phyloP scores from a whole-genome alignment of 2,329 filamentous ascomycete genomes.

The Calonectria fujianensis region DNA sequence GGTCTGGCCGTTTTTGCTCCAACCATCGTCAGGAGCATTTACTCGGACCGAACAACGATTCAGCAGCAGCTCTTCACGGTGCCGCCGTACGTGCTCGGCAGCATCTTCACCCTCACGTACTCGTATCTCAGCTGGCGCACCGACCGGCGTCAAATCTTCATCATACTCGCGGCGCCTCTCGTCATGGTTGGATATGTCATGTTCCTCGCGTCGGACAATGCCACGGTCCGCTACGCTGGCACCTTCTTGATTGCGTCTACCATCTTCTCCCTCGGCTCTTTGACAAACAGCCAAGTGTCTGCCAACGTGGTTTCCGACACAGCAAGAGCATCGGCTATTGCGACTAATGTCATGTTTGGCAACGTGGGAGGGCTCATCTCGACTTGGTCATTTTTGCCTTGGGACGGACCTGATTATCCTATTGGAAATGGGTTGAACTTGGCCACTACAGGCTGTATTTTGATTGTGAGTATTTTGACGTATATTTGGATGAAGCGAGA shows the following conservation, averaged over 20 bases:
- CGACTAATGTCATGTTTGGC: slow-evolving; percentile 51
- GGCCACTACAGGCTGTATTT: neutral
- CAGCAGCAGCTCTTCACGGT: slow-evolving; percentile 78
- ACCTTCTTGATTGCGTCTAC: slow-evolving; percentile 69
- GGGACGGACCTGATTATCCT: slow-evolving; percentile 77
- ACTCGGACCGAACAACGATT: slow-evolving; percentile 71
- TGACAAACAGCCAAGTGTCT: slow-evolving; percentile 41
- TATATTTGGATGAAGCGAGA: slow-evolving; percentile 7
- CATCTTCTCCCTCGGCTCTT: slow-evolving; percentile 66
- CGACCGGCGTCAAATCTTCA: slow-evolving; percentile 71
- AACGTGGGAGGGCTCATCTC: slow-evolving; percentile 77
- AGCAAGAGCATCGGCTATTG: slow-evolving; percentile 46
- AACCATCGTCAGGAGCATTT: slow-evolving; percentile 78
- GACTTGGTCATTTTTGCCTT: slow-evolving; percentile 79
- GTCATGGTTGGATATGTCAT: slow-evolving; percentile 78
- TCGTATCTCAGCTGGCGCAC: slow-evolving; percentile 72
- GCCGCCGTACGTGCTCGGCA: slow-evolving; percentile 77
- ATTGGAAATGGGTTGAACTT: slow-evolving; percentile 78
- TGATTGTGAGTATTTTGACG: neutral
- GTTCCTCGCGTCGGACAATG: slow-evolving; percentile 71
- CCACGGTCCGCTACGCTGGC: slow-evolving; percentile 73
- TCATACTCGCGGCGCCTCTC: slow-evolving; percentile 71
- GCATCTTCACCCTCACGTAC: slow-evolving; percentile 73
- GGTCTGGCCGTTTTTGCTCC: slow-evolving; percentile 79
- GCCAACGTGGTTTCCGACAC: slow-evolving; percentile 46